Evolutionary conservation across 176 grass and related monocot genomes (phyloP), one percentile per base, ranked within the genome.

Genomic region (Aegilops bicornis): DNA sequence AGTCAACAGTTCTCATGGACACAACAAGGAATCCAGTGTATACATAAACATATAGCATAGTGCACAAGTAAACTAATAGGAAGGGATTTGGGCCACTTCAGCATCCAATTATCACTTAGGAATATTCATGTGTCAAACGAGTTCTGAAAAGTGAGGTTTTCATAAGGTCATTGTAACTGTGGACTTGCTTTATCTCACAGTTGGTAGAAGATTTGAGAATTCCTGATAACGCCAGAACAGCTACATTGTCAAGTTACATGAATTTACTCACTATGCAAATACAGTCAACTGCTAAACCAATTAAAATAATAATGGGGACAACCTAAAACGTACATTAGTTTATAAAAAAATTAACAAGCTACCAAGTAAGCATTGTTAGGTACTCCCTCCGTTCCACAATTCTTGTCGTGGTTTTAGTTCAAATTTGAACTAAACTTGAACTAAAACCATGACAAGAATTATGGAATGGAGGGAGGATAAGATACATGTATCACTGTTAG

Each of bases 21-120:
- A 33, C 79, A 85, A 31, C 36, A 77, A 54, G 42, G 42, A 77
- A 77, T 25, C 20, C 23, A 67, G 31, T 77, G 29, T 67, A 40
- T 22, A 52, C 23, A 85, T 47, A 39, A 42, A 85, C 6, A 77
- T 61, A 84, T 61, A 84, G 29, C 60, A 54, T 65, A 74, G 19
- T 54, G 54, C 50, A 54, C 35, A 56, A 36, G 71, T 5, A 35
- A 36, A 58, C 2, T 54, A 85, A 77, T 22, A 85, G 20, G 25
- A 52, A 52, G 61, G n/a, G 13, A 78, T 56, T 72, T 73, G 9
- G 1, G 37, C 61, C 3, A 33, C 12, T 82, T 29, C 23, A 86
- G 17, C n/a, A 58, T 72, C 12, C 63, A n/a, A 19, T 48, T 45
- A 27, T 15, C n/a, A 54, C 37, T 39, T 79, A 73, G 56, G 31